Evolutionary conservation across 2,329 filamentous ascomycete genomes (phyloP).

Genomic region (Cyclaneusma minus): DNA sequence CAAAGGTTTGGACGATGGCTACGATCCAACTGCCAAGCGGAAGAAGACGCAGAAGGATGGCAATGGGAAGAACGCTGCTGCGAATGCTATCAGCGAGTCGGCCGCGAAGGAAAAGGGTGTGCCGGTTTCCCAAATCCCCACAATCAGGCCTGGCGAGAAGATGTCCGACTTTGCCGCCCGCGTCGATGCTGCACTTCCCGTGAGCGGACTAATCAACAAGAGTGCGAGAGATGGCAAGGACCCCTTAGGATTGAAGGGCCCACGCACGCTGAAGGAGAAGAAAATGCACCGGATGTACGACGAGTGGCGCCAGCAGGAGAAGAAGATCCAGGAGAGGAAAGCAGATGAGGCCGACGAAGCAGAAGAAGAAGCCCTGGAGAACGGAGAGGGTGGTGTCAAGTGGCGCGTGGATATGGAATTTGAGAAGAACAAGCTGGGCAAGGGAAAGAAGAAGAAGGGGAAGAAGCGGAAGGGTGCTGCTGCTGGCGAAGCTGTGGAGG

Average conservation of each 20-base stretch:
- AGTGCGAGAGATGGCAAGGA: slow-evolving; percentile 43
- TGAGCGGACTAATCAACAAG: slow-evolving; percentile 54
- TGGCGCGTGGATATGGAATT: slow-evolving; percentile 48
- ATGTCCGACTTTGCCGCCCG: slow-evolving; percentile 68
- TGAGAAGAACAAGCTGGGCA: slow-evolving; percentile 22
- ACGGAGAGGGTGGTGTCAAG: slow-evolving; percentile 23
- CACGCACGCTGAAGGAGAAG: slow-evolving; percentile 69
- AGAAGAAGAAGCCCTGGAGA: slow-evolving; percentile 15
- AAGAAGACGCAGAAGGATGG: slow-evolving; percentile 14
- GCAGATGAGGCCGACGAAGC: slow-evolving; percentile 14
- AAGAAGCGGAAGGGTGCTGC: slow-evolving; percentile 19
- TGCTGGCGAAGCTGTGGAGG: slow-evolving; percentile 28
- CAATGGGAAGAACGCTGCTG: too few species aligned
- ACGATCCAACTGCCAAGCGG: slow-evolving; percentile 20
- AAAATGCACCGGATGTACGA: slow-evolving; percentile 69
- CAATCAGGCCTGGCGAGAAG: slow-evolving; percentile 70
- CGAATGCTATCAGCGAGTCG: slow-evolving; percentile 9
- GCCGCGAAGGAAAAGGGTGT: slow-evolving; percentile 9
- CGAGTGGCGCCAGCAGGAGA: slow-evolving; percentile 57
- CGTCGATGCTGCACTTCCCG: slow-evolving; percentile 71
- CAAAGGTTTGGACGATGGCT: slow-evolving; percentile 59
- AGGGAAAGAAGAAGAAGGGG: slow-evolving; percentile 13
- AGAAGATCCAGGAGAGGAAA: slow-evolving; percentile 24
- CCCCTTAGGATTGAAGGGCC: slow-evolving; percentile 48
- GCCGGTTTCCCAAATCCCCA: slow-evolving; percentile 29